These are phyloP conservation scores for Mangifera indica DNA, from an alignment of 345 rosid species.

Conservation along the genomic window DNA sequence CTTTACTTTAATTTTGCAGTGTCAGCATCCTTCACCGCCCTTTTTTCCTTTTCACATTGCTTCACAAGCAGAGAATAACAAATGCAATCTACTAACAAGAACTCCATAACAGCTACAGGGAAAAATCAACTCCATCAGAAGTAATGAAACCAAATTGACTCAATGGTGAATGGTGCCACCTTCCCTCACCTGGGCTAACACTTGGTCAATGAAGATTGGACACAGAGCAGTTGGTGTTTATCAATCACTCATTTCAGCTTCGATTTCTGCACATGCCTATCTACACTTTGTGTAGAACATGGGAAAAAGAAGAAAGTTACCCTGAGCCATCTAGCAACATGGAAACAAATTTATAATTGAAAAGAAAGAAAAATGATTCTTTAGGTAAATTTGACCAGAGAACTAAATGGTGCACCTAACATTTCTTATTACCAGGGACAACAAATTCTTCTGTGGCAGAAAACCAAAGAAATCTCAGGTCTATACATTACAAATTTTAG, in stretches of 20 bases:
- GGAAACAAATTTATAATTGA: neutral
- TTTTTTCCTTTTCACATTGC: slow-evolving; percentile 30
- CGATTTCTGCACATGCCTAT: slow-evolving; percentile 5
- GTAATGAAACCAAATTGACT: slow-evolving; percentile 14
- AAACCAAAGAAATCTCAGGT: slow-evolving; percentile 25
- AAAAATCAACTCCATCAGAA: neutral
- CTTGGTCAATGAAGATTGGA: slow-evolving; percentile 17
- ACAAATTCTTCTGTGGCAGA: slow-evolving; percentile 21
- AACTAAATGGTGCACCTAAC: slow-evolving; percentile 55
- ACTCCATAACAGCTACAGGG: neutral
- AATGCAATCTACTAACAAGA: slow-evolving; percentile 10
- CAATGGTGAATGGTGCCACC: slow-evolving; percentile 12
- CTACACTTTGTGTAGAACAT: slow-evolving; percentile 8
- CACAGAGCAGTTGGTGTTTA: slow-evolving; percentile 29
- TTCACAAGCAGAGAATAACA: slow-evolving; percentile 36
- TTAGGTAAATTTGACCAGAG: slow-evolving; percentile 20
- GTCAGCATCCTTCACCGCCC: slow-evolving; percentile 36
- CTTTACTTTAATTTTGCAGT: slow-evolving; percentile 34
- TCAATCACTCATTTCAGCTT: slow-evolving; percentile 33
- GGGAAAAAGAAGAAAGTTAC: neutral
- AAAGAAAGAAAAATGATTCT: neutral
- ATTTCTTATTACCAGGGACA: slow-evolving; percentile 18
- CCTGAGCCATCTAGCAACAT: too few species aligned
- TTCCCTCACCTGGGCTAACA: slow-evolving; percentile 19
- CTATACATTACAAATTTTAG: slow-evolving; percentile 13